These are phyloP conservation scores for Russula abietina DNA, from an alignment of 768 basidiomycete genomes.

Conservation along the genomic window DNA sequence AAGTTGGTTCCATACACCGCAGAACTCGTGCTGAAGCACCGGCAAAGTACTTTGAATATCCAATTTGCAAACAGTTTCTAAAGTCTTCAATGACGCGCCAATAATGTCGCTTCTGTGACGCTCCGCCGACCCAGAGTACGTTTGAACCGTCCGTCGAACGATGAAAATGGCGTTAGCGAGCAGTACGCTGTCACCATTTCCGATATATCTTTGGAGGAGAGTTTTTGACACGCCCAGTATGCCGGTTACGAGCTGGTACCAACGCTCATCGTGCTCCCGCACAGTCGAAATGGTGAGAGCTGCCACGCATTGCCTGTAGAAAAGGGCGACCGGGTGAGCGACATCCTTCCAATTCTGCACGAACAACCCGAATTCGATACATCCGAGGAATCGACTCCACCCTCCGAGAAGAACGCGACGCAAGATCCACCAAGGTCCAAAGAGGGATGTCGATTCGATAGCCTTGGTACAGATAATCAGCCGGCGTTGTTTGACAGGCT, in stretches of 20 bases:
- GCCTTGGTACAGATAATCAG: conserved; percentile 12
- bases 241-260: background rate
- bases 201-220: background rate
- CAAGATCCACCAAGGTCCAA: conserved; percentile 11
- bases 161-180: background rate
- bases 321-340: background rate
- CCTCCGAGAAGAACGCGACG: background rate
- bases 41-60: background rate
- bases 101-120: background rate
- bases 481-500: conserved; percentile 5
- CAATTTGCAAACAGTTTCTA: conserved; percentile 1
- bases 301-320: conserved; percentile 6
- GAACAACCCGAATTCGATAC: conserved; percentile 7
- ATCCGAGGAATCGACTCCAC: conserved; percentile 5
- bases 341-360: background rate
- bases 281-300: background rate
- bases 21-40: conserved; percentile 3
- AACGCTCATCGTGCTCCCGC: conserved; percentile 5
- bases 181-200: conserved; percentile 1
- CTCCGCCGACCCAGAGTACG: background rate
- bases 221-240: background rate
- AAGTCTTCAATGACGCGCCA: background rate
- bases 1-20: conserved; percentile 2
- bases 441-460: background rate
- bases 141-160: background rate